Conservation (phyloP, 106 monocot species). For the Dendrobium officinale region DNA sequence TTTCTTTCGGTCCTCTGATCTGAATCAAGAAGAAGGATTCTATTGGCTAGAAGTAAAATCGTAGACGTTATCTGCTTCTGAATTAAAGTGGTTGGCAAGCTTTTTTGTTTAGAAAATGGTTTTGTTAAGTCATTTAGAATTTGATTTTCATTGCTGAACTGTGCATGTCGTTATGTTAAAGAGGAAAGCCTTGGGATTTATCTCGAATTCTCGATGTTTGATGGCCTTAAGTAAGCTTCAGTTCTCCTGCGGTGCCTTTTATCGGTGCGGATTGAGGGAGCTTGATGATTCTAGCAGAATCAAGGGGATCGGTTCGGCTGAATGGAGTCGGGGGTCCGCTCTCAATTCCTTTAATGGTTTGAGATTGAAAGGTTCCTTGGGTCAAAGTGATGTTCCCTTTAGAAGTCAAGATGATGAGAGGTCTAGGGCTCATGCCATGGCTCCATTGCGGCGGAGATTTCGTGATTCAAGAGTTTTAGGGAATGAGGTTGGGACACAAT, state of each 20-base stretch:
- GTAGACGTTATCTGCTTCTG: background rate
- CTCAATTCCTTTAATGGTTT: background rate
- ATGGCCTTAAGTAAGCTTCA: slow-evolving; percentile 9
- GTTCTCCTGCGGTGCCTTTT: background rate
- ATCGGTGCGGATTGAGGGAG: slow-evolving; percentile 5
- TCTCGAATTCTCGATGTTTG: background rate
- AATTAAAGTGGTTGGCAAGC: background rate
- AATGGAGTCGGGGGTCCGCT: slow-evolving; percentile 4
- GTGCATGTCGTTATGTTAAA: slow-evolving; percentile 4
- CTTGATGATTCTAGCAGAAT: background rate
- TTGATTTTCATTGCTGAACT: slow-evolving; percentile 2
- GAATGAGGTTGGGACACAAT: background rate
- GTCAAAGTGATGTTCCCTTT: background rate
- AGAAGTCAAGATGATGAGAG: background rate
- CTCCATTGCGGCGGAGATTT: background rate
- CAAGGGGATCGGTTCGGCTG: background rate
- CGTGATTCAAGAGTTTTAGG: background rate
- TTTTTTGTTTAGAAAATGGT: background rate
- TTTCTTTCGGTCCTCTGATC: background rate
- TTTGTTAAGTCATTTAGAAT: background rate
- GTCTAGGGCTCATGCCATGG: slow-evolving; percentile 4
- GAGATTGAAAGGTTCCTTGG: background rate
- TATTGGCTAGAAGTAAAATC: too few species aligned
- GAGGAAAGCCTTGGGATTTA: background rate
- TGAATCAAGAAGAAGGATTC: background rate